Percentiles rank a stretch among this genome's conserved stretches.
These are phyloP conservation scores for Candida maltosa DNA, from an alignment of 805 yeast genomes.

Conservation along the genomic window DNA sequence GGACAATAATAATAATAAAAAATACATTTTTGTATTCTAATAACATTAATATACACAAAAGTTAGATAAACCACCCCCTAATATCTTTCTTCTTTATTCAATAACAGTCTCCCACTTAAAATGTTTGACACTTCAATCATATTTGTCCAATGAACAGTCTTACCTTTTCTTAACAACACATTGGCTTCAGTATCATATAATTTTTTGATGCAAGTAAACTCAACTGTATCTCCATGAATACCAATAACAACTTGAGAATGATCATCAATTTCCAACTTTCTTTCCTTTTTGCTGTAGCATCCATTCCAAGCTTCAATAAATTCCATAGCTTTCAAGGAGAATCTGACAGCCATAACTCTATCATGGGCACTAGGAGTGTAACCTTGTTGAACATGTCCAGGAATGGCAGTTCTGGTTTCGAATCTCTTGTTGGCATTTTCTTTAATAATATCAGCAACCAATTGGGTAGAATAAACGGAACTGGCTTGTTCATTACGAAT, in stretches of 20 bases:
- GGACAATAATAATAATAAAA: background rate
- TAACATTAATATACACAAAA: background rate
- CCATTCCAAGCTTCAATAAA: conserved; percentile 52
- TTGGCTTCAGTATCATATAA: conserved; percentile 64
- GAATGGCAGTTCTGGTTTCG: conserved; percentile 76
- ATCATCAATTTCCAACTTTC: background rate
- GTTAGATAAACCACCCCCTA: background rate
- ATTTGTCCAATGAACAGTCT: conserved; percentile 64
- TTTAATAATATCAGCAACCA: conserved; percentile 66
- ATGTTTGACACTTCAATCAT: conserved; percentile 60
- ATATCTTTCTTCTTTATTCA: conserved; percentile 16
- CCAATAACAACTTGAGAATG: conserved; percentile 59
- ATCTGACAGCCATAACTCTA: conserved; percentile 69
- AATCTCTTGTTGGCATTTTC: conserved; percentile 63
- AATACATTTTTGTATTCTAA: background rate
- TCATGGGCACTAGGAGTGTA: conserved; percentile 75
- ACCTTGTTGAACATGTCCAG: conserved; percentile 89
- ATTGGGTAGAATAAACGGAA: conserved; percentile 62
- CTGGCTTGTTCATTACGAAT: conserved; percentile 67
- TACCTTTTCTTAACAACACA: conserved; percentile 61
- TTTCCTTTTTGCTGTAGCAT: conserved; percentile 4
- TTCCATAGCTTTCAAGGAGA: conserved; percentile 65
- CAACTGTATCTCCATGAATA: conserved; percentile 62
- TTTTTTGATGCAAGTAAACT: conserved; percentile 52
- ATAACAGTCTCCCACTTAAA: conserved; percentile 64